Percentiles rank a stretch among this genome's conserved stretches.
Conservation (phyloP, 148 eudicot species). For the Amaranthus hypochondriacus region DNA sequence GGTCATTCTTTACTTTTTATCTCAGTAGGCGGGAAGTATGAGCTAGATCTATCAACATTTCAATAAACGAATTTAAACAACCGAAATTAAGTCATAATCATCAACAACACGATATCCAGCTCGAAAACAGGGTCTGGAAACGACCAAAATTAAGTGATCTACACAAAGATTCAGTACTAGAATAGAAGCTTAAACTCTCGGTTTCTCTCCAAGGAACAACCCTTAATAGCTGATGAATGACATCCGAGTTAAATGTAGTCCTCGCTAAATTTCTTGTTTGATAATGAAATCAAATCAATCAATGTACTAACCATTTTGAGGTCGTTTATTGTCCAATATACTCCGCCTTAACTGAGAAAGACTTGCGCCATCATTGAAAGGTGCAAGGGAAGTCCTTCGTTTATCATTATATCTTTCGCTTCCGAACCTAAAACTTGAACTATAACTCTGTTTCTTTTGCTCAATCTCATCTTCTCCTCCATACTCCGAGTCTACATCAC, state of each 20-base stretch:
- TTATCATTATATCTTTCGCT: constrained; percentile 27
- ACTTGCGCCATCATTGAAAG: constrained; percentile 14
- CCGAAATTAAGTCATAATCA: constrained; percentile 14
- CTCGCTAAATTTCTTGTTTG: neutral
- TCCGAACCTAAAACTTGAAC: constrained; percentile 33
- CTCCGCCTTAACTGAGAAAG: constrained; percentile 15
- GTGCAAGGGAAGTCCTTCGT: constrained; percentile 2
- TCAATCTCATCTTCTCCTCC: constrained; percentile 26
- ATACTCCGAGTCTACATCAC: constrained; percentile 35
- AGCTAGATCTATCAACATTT: constrained; percentile 24
- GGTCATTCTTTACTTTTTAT: constrained; percentile 11
- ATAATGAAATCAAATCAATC: neutral
- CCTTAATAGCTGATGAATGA: constrained; percentile 9
- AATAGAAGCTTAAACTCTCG: constrained; percentile 24
- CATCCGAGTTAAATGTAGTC: constrained; percentile 14
- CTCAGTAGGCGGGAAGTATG: neutral
- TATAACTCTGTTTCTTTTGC: constrained; percentile 16
- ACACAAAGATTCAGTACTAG: constrained; percentile 19
- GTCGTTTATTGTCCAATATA: constrained; percentile 22
- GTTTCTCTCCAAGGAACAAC: constrained; percentile 13
- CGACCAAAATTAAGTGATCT: constrained; percentile 17
- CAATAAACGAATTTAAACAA: constrained; percentile 7
- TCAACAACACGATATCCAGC: constrained; percentile 3
- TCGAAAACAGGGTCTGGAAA: constrained; percentile 4
- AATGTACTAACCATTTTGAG: constrained; percentile 10